Conservation (phyloP, 768 basidiomycete genomes). For the Phanerochaete sordida region DNA sequence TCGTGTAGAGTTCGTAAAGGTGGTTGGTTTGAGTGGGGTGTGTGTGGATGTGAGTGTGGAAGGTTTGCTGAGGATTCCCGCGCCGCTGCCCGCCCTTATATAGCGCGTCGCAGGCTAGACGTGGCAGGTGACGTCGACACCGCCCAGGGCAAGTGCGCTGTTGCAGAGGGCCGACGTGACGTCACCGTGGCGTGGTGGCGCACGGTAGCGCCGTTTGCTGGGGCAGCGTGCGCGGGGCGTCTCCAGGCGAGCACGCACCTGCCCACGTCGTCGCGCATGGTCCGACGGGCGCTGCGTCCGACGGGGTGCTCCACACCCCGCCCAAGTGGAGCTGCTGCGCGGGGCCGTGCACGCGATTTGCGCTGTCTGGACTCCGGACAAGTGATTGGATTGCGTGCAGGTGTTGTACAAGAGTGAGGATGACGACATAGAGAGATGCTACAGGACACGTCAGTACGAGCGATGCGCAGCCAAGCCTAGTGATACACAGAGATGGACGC, state of each 20-base stretch:
- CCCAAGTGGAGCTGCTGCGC: not conserved
- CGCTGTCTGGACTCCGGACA: not conserved
- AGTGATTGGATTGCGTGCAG: no score
- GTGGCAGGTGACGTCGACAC: not conserved
- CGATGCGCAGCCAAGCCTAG: no score
- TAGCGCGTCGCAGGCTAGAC: not conserved
- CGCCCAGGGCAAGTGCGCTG: not conserved
- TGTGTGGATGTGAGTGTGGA: conserved; percentile 1
- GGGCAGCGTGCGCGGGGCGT: not conserved
- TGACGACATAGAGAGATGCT: not conserved
- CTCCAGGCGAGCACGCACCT: not conserved
- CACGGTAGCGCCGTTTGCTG: not conserved
- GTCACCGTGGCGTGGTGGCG: conserved; percentile 2
- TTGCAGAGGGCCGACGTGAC: not conserved
- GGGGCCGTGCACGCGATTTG: not conserved
- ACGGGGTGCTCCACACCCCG: not conserved
- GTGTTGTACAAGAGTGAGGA: not conserved
- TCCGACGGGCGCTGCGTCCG: not conserved
- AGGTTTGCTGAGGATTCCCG: no score
- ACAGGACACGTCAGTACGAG: no score
- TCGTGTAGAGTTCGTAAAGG: conserved; percentile 20
- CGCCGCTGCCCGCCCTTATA: not conserved
- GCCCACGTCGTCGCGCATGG: not conserved
- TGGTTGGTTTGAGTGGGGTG: conserved; percentile 1
- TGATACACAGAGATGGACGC: not conserved